Percentiles rank a stretch among this genome's conserved stretches.
phyloP scores from a whole-genome alignment of 192 early-diverging fungal genomes.

The Coemansia sp. region DNA sequence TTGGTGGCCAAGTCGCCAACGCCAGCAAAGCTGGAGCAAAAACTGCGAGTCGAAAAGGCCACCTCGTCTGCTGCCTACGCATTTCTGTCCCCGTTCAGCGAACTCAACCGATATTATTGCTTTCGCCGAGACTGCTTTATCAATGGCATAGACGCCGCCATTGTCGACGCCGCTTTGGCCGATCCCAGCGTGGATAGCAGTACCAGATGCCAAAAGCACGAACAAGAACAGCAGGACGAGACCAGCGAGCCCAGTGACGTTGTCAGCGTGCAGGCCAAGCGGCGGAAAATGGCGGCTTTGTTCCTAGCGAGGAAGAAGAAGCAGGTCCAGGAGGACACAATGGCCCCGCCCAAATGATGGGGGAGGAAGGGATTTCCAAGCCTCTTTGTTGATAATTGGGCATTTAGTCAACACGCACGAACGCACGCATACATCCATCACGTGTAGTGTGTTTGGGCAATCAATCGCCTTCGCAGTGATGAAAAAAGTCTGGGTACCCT shows the following conservation, averaged over 20 bases:
- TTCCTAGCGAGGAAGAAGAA: constrained; percentile 7
- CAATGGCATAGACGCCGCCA: neutral
- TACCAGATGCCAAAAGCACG: neutral
- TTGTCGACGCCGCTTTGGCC: constrained; percentile 7
- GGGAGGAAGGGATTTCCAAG: neutral
- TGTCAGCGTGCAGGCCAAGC: constrained; percentile 21
- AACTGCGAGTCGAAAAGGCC: constrained; percentile 26
- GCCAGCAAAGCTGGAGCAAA: constrained; percentile 16
- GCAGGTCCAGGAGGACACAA: neutral
- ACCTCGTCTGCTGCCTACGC: constrained; percentile 11
- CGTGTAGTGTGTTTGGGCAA: neutral
- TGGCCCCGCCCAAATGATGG: neutral
- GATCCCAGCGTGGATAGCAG: neutral
- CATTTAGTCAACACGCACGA: neutral
- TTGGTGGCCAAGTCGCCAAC: constrained; percentile 19
- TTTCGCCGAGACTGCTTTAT: constrained; percentile 33
- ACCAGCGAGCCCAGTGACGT: neutral
- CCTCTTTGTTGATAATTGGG: neutral
- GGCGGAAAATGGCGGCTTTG: constrained; percentile 17
- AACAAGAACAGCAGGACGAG: neutral
- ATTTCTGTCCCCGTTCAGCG: constrained; percentile 26
- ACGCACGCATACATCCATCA: neutral
- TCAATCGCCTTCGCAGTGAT: neutral
- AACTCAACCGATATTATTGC: constrained; percentile 17
- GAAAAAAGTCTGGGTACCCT: neutral